Evolutionary conservation across 352 stramenopile species (phyloP).

Genomic region (Phytophthora pluvialis): DNA sequence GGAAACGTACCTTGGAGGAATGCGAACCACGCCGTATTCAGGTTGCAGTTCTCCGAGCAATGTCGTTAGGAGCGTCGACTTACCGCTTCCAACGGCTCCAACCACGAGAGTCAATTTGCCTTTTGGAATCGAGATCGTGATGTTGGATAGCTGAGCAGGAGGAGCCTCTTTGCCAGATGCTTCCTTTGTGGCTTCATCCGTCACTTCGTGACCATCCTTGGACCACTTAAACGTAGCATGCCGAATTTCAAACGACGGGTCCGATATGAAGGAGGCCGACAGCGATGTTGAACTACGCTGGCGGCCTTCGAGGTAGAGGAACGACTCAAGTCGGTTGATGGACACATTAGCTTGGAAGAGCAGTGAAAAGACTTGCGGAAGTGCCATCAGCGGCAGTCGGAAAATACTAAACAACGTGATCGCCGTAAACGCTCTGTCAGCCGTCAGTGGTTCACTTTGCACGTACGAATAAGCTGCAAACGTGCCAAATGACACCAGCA

Average conservation of each 20-base stretch:
- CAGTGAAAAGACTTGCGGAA: constrained; percentile 77
- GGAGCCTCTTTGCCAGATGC: neutral
- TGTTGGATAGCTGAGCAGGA: constrained; percentile 35
- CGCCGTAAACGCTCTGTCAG: constrained; percentile 92
- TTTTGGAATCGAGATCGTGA: constrained; percentile 82
- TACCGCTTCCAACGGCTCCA: constrained; percentile 94
- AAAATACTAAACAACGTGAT: constrained; percentile 97
- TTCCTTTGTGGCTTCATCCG: neutral
- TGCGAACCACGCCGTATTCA: constrained; percentile 44
- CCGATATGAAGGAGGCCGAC: constrained; percentile 24
- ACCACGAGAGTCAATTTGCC: constrained; percentile 94
- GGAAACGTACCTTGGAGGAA: constrained; percentile 53
- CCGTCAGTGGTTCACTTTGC: constrained; percentile 68
- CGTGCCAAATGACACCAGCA: constrained; percentile 65
- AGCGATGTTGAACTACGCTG: constrained; percentile 16
- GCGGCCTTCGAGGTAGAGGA: constrained; percentile 45
- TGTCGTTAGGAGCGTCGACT: constrained; percentile 93
- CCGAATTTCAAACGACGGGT: constrained; percentile 40
- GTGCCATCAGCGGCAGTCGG: constrained; percentile 93
- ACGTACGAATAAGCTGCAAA: constrained; percentile 68
- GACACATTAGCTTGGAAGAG: constrained; percentile 62
- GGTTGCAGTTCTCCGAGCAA: constrained; percentile 94
- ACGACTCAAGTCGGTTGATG: constrained; percentile 57
- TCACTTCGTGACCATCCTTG: constrained; percentile 11
- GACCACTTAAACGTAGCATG: constrained; percentile 58